Evolutionary conservation across 345 rosid genomes (phyloP).

Genomic region (Clarkia xantiana): DNA sequence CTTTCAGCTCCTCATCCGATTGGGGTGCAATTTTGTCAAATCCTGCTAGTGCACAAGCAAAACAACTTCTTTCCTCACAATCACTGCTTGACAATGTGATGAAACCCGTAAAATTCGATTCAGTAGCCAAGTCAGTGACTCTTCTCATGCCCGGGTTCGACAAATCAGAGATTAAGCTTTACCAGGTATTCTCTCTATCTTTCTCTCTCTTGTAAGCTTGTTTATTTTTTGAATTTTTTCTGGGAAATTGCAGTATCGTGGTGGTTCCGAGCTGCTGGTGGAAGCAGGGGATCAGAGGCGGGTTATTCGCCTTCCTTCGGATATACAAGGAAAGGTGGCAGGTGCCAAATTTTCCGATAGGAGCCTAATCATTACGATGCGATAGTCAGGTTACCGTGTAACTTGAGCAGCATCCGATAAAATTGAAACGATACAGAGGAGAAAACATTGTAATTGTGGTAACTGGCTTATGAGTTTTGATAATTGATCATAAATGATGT

Average conservation of each 20-base stretch:
- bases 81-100: constrained; percentile 13
- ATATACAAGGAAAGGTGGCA: constrained; percentile 74
- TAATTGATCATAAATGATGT: too few relatives aligned
- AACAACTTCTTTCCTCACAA: constrained; percentile 31
- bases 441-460: too few relatives aligned
- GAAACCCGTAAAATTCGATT: constrained; percentile 45
- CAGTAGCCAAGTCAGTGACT: constrained; percentile 36
- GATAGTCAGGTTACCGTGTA: constrained; percentile 10
- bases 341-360: constrained; percentile 68
- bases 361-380: constrained; percentile 63
- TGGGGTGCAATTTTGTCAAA: constrained; percentile 43
- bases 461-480: too few relatives aligned
- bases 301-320: constrained; percentile 46
- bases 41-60: constrained; percentile 25
- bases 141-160: constrained; percentile 89
- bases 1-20: constrained; percentile 23
- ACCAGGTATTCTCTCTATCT: constrained; percentile 40
- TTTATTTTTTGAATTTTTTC: constrained; percentile 1
- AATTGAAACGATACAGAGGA: too few relatives aligned
- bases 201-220: constrained; percentile 2
- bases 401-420: neutral
- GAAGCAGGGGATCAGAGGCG: constrained; percentile 91
- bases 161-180: constrained; percentile 83
- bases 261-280: constrained; percentile 74
- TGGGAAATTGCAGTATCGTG: constrained; percentile 57